These are phyloP conservation scores for Diaporthe sp. DNA, from an alignment of 2,329 filamentous ascomycete species.

Conservation along the genomic window DNA sequence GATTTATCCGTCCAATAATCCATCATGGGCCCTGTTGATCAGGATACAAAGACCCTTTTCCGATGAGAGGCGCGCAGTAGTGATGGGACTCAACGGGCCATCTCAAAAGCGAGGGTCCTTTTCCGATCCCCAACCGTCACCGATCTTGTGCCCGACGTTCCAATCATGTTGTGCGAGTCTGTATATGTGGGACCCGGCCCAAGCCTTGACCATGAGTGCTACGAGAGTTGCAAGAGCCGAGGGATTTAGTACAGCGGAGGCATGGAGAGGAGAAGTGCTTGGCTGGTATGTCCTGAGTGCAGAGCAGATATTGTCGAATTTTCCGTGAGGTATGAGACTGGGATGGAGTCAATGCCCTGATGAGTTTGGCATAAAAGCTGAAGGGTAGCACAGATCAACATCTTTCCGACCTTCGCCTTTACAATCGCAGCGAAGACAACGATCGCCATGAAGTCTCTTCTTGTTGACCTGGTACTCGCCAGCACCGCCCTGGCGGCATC, in stretches of 20 bases:
- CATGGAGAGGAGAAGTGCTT: neutral
- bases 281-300: neutral
- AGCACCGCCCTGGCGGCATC: neutral
- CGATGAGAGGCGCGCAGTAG: neutral
- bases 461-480: neutral
- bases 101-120: neutral
- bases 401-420: no score
- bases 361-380: neutral
- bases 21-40: neutral
- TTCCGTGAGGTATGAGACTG: neutral
- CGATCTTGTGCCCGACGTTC: neutral
- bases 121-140: neutral
- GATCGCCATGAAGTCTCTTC: neutral
- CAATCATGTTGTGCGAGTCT: slow-evolving; percentile 4
- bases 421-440: neutral
- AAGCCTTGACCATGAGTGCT: neutral
- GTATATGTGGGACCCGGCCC: neutral
- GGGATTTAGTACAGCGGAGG: neutral
- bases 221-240: slow-evolving; percentile 6
- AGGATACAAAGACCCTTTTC: neutral
- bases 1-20: slow-evolving; percentile 25
- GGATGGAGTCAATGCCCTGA: no score
- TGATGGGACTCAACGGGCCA: neutral
- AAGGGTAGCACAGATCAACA: no score
- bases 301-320: neutral